phyloP scores from a whole-genome alignment of 208 protist species.

The Crithidia brevicula region DNA sequence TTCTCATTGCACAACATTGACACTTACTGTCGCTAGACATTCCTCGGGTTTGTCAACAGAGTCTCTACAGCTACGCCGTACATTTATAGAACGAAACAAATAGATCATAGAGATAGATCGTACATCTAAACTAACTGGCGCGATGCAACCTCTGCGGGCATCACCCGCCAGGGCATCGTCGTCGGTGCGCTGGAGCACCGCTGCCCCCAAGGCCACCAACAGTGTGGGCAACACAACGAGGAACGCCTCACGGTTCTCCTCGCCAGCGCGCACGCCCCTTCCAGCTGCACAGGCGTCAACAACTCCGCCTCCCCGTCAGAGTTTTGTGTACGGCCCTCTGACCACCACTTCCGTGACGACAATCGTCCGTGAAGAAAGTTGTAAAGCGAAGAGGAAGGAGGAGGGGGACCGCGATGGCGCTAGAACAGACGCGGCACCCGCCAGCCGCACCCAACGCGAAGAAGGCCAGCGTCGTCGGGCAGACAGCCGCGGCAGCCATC shows the following conservation, averaged over 20 bases:
- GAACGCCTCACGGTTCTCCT: background rate
- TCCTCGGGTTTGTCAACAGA: too few relatives aligned
- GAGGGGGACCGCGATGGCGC: background rate
- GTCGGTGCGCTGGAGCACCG: too few relatives aligned
- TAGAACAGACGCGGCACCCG: background rate
- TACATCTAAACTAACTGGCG: too few relatives aligned
- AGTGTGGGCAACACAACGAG: background rate
- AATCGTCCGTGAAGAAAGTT: conserved; percentile 5
- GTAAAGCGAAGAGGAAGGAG: background rate
- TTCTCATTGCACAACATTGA: too few relatives aligned
- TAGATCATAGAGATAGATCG: too few relatives aligned
- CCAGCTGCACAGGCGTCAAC: conserved; percentile 1
- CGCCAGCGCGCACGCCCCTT: background rate
- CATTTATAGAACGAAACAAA: too few relatives aligned
- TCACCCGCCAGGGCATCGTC: conserved; percentile 6
- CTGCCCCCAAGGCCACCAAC: too few relatives aligned
- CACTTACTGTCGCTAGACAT: too few relatives aligned
- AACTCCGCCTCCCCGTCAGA: conserved; percentile 17
- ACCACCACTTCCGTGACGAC: conserved; percentile 22
- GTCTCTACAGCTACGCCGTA: too few relatives aligned
- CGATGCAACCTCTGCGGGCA: background rate
- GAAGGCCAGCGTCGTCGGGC: background rate
- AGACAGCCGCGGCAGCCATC: background rate
- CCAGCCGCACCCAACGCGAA: background rate
- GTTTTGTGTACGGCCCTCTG: conserved; percentile 25